These are phyloP conservation scores for Paraconiothyrium brasiliense DNA, from an alignment of 2,329 filamentous ascomycete species.

Conservation along the genomic window DNA sequence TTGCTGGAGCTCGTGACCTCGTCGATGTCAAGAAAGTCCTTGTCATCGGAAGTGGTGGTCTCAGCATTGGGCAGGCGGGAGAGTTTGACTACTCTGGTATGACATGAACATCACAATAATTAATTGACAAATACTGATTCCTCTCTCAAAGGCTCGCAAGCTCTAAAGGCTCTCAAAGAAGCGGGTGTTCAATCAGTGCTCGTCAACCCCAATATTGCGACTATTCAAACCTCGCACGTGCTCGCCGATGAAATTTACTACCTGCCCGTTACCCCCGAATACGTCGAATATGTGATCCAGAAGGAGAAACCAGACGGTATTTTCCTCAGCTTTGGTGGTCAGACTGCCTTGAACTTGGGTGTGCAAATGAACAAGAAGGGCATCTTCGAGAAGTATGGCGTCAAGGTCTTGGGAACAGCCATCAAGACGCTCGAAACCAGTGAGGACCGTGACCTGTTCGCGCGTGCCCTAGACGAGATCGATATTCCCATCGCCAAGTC, in stretches of 20 bases:
- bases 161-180: slow-evolving; percentile 95
- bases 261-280: slow-evolving; percentile 95
- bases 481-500: slow-evolving; percentile 97
- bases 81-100: slow-evolving; percentile 98
- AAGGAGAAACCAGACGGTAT: slow-evolving; percentile 95
- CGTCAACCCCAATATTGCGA: slow-evolving; percentile 98
- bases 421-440: slow-evolving; percentile 93
- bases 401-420: slow-evolving; percentile 94
- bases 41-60: slow-evolving; percentile 93
- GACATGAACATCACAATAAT: slow-evolving; percentile 13
- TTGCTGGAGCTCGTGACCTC: slow-evolving; percentile 77
- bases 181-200: slow-evolving; percentile 90
- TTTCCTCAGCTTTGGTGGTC: slow-evolving; percentile 95
- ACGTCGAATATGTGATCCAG: slow-evolving; percentile 97
- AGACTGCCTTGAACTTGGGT: slow-evolving; percentile 95
- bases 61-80: slow-evolving; percentile 96
- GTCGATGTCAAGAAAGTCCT: slow-evolving; percentile 97
- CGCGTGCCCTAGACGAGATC: slow-evolving; percentile 95
- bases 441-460: slow-evolving; percentile 95
- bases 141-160: slow-evolving; percentile 78
- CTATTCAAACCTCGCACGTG: slow-evolving; percentile 96
- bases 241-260: slow-evolving; percentile 98
- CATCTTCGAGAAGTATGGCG: slow-evolving; percentile 92
- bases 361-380: slow-evolving; percentile 97
- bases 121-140: slow-evolving; percentile 26